phyloP scores from a whole-genome alignment of 2,329 filamentous ascomycete genomes.

The Botryosphaeria dothidea region DNA sequence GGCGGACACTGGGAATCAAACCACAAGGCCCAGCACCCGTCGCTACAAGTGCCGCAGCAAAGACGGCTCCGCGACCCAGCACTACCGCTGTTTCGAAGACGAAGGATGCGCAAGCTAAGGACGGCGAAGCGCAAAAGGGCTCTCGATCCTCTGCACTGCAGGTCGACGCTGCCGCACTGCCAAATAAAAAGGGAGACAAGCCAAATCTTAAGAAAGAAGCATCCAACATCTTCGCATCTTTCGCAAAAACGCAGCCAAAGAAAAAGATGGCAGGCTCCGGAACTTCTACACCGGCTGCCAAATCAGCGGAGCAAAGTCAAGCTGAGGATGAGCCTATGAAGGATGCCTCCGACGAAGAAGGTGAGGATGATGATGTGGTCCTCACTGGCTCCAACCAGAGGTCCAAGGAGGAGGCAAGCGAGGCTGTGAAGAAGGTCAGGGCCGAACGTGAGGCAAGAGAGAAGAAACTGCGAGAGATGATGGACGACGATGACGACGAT shows the following conservation, averaged over 20 bases:
- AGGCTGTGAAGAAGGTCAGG: conserved; percentile 43
- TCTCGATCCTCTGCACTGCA: conserved; percentile 38
- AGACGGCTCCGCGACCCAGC: conserved; percentile 27
- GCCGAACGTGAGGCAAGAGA: conserved; percentile 58
- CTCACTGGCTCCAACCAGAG: conserved; percentile 23
- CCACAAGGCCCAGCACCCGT: conserved; percentile 26
- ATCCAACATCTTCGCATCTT: conserved; percentile 74
- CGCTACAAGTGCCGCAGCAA: conserved; percentile 24
- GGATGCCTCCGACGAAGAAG: conserved; percentile 37
- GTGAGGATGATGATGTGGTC: conserved; percentile 38
- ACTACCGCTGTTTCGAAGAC: conserved; percentile 21
- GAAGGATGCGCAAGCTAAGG: conserved; percentile 25
- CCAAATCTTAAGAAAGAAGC: conserved; percentile 59
- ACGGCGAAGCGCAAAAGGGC: conserved; percentile 33
- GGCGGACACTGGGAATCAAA: conserved; percentile 42
- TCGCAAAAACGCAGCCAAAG: conserved; percentile 69
- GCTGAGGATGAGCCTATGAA: conserved; percentile 56
- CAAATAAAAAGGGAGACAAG: conserved; percentile 35
- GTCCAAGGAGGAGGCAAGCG: conserved; percentile 21
- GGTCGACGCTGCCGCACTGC: conserved; percentile 24
- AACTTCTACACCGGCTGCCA: conserved; percentile 36
- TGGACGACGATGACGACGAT: conserved; percentile 61
- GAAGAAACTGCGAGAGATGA: conserved; percentile 64
- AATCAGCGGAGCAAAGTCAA: conserved; percentile 26
- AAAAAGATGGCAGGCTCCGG: conserved; percentile 40